phyloP scores from a whole-genome alignment of 371 early-diverging fungal species.

The Apophysomyces elegans region DNA sequence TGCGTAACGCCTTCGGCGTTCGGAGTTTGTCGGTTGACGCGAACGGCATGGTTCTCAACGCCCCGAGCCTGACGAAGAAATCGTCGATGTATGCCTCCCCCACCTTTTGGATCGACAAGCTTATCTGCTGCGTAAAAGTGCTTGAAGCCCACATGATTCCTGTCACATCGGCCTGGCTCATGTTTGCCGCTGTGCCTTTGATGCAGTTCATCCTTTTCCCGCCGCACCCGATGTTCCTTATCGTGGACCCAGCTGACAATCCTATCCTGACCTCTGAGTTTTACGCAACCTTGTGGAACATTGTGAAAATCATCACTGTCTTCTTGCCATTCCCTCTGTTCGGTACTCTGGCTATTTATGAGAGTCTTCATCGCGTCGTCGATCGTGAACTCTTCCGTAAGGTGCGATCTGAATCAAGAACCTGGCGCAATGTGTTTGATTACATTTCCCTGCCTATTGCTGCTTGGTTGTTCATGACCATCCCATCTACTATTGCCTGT shows the following conservation, averaged over 20 bases:
- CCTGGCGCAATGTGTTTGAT: constrained; percentile 53
- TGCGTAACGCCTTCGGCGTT: constrained; percentile 32
- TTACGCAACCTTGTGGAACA: constrained; percentile 47
- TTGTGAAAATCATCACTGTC: constrained; percentile 50
- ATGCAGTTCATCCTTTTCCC: constrained; percentile 56
- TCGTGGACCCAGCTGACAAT: constrained; percentile 43
- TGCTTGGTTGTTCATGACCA: constrained; percentile 64
- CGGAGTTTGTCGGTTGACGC: constrained; percentile 13
- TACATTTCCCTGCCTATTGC: constrained; percentile 59
- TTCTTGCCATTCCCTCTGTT: constrained; percentile 53
- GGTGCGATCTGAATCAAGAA: constrained; percentile 38
- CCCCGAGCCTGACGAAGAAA: constrained; percentile 35
- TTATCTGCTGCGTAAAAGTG: constrained; percentile 48
- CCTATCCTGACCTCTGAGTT: constrained; percentile 53
- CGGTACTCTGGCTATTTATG: constrained; percentile 51
- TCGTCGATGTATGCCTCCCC: constrained; percentile 41
- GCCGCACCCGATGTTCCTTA: constrained; percentile 37
- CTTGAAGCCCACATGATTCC: constrained; percentile 61
- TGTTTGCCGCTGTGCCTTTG: constrained; percentile 59
- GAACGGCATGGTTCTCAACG: constrained; percentile 22
- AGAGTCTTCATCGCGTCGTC: constrained; percentile 47
- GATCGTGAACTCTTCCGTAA: constrained; percentile 57
- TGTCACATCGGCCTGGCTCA: constrained; percentile 56
- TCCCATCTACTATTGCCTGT: constrained; percentile 58
- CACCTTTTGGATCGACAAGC: constrained; percentile 41